Percentiles rank a stretch among this genome's conserved stretches.
These are phyloP conservation scores for Annona cherimola DNA, from an alignment of 164 flowering plant species.

Conservation along the genomic window DNA sequence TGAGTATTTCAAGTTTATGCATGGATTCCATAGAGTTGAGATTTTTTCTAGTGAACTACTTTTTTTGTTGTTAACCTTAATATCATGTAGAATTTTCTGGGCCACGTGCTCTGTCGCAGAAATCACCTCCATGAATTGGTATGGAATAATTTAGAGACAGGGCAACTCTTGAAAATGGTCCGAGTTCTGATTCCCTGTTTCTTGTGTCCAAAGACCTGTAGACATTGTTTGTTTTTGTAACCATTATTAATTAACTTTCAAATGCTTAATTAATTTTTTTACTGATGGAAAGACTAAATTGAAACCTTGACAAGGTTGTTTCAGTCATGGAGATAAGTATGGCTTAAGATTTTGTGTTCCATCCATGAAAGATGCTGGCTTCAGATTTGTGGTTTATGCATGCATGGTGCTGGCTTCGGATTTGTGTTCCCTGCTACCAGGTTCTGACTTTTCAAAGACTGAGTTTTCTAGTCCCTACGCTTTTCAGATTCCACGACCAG, in stretches of 20 bases:
- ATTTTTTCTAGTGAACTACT: no score
- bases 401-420: neutral
- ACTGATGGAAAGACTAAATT: constrained; percentile 2
- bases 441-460: neutral
- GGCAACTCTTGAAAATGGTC: neutral
- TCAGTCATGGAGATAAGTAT: neutral
- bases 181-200: neutral
- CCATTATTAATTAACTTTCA: neutral
- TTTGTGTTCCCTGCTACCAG: neutral
- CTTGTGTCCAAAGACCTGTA: neutral
- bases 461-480: constrained; percentile 6
- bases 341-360: constrained; percentile 2
- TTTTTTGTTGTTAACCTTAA: no score
- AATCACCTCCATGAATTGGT: neutral
- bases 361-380: neutral
- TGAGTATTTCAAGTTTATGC: no score
- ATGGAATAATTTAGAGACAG: neutral
- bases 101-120: neutral
- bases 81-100: no score
- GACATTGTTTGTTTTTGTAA: neutral
- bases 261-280: neutral
- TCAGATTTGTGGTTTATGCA: neutral
- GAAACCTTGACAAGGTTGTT: constrained; percentile 1
- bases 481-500: constrained; percentile 78
- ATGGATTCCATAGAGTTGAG: no score